Percentiles rank a stretch among this genome's conserved stretches.
These are phyloP conservation scores for Pleurotus sapidus DNA, from an alignment of 768 basidiomycete genomes.

Conservation along the genomic window DNA sequence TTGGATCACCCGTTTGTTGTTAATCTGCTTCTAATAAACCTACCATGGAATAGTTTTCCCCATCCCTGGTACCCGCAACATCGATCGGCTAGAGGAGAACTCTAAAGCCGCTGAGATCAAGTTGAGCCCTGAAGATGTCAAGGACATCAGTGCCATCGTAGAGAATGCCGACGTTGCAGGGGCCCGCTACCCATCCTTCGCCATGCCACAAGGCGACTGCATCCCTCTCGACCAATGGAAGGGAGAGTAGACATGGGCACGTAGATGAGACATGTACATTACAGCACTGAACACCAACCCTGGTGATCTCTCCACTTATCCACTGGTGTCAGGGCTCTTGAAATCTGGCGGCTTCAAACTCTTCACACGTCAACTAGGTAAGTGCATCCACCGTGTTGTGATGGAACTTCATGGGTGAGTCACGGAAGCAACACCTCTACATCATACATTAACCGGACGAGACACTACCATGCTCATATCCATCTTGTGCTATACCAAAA, in stretches of 20 bases:
- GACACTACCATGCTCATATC: neutral
- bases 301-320: no score
- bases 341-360: no score
- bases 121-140: constrained; percentile 16
- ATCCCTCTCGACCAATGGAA: constrained; percentile 16
- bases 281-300: no score
- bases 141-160: constrained; percentile 18
- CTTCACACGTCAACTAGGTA: no score
- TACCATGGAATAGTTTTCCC: constrained; percentile 17
- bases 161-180: constrained; percentile 19
- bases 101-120: constrained; percentile 15
- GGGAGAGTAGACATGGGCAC: constrained; percentile 3
- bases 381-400: no score
- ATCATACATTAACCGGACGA: no score
- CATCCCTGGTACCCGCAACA: constrained; percentile 19
- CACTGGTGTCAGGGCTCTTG: no score
- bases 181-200: constrained; percentile 15
- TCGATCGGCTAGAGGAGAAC: constrained; percentile 20
- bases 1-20: neutral
- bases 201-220: constrained; percentile 17
- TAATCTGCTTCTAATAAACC: neutral
- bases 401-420: no score
- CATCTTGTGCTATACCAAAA: neutral
- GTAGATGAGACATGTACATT: no score
- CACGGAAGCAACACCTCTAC: no score